Base-by-base conservation (phyloP, 139 green algal genomes). In the Coelastrella sp. region DNA sequence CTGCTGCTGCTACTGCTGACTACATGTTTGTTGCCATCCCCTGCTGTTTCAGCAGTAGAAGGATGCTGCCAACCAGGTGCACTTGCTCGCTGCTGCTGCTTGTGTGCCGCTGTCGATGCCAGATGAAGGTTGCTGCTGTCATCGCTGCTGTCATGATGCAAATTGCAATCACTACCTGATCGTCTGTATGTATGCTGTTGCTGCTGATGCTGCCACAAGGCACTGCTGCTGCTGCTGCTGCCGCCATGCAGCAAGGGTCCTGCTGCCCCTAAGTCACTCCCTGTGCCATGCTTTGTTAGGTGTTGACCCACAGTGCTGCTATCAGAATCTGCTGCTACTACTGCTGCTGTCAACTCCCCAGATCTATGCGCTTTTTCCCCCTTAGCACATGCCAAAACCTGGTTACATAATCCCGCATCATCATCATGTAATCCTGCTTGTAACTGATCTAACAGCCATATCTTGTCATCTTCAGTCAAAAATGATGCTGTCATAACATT, bases 361-460 rank as follows among this genome's bases (percentile, higher is more conserved):
- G 53, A 64, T 64, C 0, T 64, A 34, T 64, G 53, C 30, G 53
- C 53, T 27, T 64, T 64, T 5, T 64, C 53, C 27, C 17, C 4
- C 6, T 64, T 34, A 64, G 53, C 53, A 32, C 53, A n/a, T 32
- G 57, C 25, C 68, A 57, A 1, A 57, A 57, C 48, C 1, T 11
- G 48, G 17, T 57, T 15, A 23, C 13, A 15, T 57, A 15, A 57
- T 2, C 48, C 17, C 2, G 57, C 57, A 30, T 17, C 13, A 66
- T 27, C 57, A 21, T 6, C 57, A 66, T 21, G 34, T 60, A 23
- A 30, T 0, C 40, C 72, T 41, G 72, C 25, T 25, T 60, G 43
- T 34, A 84, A 43, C 62, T 85, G 79, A 50, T 76, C 30, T 35
- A 53, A 3, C 17, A 86, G 9, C 80, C 80, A 86, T 0, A n/a